phyloP scores from a whole-genome alignment of 164 flowering plant species.

The Aristolochia fimbriata region DNA sequence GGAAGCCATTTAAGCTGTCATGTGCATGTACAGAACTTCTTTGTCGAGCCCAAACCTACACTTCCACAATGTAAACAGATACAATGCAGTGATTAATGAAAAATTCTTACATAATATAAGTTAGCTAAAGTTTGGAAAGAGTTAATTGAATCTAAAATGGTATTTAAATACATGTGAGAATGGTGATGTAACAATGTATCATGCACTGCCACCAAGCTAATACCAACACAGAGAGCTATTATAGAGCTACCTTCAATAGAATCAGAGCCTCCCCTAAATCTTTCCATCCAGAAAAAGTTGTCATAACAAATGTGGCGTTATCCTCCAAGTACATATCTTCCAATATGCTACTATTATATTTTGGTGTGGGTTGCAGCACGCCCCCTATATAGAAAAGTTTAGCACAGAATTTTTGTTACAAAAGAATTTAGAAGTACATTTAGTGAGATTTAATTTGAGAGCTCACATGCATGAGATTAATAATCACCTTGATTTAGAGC shows the following conservation, averaged over 20 bases:
- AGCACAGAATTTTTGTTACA: neutral
- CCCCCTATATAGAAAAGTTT: conserved; percentile 17
- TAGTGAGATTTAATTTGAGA: neutral
- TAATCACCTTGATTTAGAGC: conserved; percentile 44
- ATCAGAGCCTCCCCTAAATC: conserved; percentile 63
- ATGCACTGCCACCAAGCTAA: too few species aligned
- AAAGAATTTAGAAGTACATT: neutral
- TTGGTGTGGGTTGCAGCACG: conserved; percentile 49
- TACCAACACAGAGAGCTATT: too few species aligned
- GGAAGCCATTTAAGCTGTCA: conserved; percentile 79
- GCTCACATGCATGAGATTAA: neutral
- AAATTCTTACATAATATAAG: neutral
- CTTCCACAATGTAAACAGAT: neutral
- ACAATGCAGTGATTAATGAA: neutral
- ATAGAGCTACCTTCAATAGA: conserved; percentile 54
- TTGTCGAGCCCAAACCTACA: conserved; percentile 89
- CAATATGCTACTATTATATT: conserved; percentile 72
- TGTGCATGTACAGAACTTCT: conserved; percentile 55
- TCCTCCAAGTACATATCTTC: conserved; percentile 87
- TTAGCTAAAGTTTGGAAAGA: neutral
- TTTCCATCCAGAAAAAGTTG: conserved; percentile 48
- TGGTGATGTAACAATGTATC: too few species aligned
- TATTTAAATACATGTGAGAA: too few species aligned
- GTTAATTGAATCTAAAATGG: too few species aligned
- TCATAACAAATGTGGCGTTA: conserved; percentile 38